Evolutionary conservation across 2,329 filamentous ascomycete genomes (phyloP), one percentile per base, ranked within the genome.

Genomic region (Trichoderma atrobrunneum): DNA sequence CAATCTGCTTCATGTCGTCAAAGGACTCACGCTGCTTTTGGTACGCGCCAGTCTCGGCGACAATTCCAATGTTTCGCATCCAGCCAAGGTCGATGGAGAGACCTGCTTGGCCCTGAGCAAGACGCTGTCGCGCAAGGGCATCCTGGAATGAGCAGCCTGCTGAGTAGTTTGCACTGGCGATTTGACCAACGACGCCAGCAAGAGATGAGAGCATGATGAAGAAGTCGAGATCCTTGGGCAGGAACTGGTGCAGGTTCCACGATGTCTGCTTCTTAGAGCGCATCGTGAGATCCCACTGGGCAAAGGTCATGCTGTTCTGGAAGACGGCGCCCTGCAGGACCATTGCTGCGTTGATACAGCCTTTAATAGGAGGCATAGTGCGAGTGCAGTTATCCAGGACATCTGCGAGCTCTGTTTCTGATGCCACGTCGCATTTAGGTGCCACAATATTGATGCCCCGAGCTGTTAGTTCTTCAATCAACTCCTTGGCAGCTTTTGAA

Each of bases 91-190:
- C 74, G 5, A 78, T 60, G 1, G 72, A 69, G 0, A 72, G 57
- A 0, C 60, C 74, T 2, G 48, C 7, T 2, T 63, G 61, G 12
- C 67, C 72, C 2, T 36, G 60, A 7, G 70, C 39, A 8, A 43
- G 21, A 11, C 76, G 73, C 18, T 76, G 65, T 10, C 69, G 70
- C 0, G 74, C 75, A 5, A 79, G 74, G 0, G 77, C 74, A 30
- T 77, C 76, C 7, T 81, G 79, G 73, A 79, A 84, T 0, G 78
- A 72, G 21, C 77, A 77, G 1, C 78, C 81, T 0, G 77, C 80
- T 0, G 81, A 75, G 72, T 87, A 87, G 72, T 84, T 85, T 43
- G 79, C 78, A 54, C 84, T 82, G 0, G 75, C 76, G 3, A 76
- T 72, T 14, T 78, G 76, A 0, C 82, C 83, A 4, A 80, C 60